phyloP scores from a whole-genome alignment of 805 yeast species.

The Spathaspora arborariae region DNA sequence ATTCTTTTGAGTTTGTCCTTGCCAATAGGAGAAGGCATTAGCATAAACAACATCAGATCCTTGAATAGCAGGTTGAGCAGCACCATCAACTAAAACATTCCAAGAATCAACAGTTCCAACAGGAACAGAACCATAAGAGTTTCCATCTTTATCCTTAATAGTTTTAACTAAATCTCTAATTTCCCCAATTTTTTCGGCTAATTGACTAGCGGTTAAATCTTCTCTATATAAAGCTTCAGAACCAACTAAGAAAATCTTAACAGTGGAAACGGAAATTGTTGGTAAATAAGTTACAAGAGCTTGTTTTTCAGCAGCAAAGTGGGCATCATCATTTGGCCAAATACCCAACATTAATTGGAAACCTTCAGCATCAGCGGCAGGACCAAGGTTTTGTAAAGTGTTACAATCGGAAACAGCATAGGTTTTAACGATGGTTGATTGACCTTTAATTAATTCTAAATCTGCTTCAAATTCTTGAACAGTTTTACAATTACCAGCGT shows the following conservation, averaged over 20 bases:
- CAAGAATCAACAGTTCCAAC: constrained; percentile 97
- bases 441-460: constrained; percentile 52
- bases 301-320: constrained; percentile 66
- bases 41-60: constrained; percentile 86
- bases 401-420: constrained; percentile 94
- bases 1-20: constrained; percentile 83
- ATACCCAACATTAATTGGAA: constrained; percentile 79
- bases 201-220: constrained; percentile 71
- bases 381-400: constrained; percentile 79
- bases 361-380: constrained; percentile 77
- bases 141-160: constrained; percentile 77
- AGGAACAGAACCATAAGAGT: constrained; percentile 62
- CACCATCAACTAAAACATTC: constrained; percentile 85
- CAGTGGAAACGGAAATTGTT: constrained; percentile 58
- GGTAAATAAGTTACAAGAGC: constrained; percentile 76
- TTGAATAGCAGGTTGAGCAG: constrained; percentile 62
- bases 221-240: constrained; percentile 93
- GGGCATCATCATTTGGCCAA: constrained; percentile 90
- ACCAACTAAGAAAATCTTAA: constrained; percentile 83
- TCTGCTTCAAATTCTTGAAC: constrained; percentile 69
- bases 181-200: constrained; percentile 64
- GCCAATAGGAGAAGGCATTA: constrained; percentile 98
- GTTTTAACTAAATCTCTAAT: constrained; percentile 56
- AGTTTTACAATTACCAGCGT: constrained; percentile 71
- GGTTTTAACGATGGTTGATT: constrained; percentile 70